These are phyloP conservation scores for Colletotrichum endophyticum DNA, from an alignment of 2,329 filamentous ascomycete species.

Conservation along the genomic window DNA sequence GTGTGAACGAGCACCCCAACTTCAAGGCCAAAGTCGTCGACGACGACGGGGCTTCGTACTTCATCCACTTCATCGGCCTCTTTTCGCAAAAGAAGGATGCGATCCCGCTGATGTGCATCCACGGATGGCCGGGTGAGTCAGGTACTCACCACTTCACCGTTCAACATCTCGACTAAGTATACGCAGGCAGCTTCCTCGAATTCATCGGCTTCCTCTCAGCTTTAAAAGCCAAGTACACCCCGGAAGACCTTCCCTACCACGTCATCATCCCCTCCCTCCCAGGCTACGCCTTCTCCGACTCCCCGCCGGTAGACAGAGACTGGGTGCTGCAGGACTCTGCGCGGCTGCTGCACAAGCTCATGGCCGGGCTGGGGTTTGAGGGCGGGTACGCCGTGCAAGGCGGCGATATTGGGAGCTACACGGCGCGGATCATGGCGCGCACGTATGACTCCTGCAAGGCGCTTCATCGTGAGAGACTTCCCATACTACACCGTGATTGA, in stretches of 20 bases:
- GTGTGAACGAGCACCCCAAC: neutral
- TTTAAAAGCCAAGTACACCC: neutral
- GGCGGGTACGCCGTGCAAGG: neutral
- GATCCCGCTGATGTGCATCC: neutral
- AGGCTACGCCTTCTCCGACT: neutral
- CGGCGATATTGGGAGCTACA: neutral
- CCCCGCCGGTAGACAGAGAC: neutral
- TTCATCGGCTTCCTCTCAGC: neutral
- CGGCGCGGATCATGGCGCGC: neutral
- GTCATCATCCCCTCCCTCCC: neutral
- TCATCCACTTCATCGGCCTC: neutral
- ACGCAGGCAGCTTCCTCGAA: neutral
- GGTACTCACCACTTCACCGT: neutral
- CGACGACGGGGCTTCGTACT: neutral
- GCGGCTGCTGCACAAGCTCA: neutral
- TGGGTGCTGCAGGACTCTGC: neutral
- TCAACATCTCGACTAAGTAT: neutral
- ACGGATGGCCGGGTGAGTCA: neutral
- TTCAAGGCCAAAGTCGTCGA: neutral
- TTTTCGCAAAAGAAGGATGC: neutral
- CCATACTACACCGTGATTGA: neutral
- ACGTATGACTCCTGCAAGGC: neutral
- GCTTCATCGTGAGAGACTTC: neutral
- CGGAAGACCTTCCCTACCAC: neutral
- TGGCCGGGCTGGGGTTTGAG: neutral